Conservation (phyloP, 495 filamentous ascomycete genomes). For the Baudoinia panamericana region DNA sequence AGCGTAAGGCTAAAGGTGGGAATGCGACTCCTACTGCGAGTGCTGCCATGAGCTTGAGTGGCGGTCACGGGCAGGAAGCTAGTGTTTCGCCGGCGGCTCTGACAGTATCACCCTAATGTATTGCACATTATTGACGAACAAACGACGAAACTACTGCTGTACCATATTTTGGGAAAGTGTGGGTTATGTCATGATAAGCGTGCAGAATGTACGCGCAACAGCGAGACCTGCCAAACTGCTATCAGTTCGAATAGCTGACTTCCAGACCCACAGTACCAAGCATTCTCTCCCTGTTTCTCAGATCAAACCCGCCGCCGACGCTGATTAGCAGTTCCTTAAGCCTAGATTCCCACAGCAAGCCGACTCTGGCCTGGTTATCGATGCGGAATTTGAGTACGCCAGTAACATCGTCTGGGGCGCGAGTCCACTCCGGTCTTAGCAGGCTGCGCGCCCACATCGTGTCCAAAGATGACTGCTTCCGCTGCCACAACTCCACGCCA, state of each 20-base stretch:
- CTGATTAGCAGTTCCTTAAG: constrained; percentile 88
- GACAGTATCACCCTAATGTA: no score
- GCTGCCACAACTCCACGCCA: constrained; percentile 72
- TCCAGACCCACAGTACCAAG: constrained; percentile 72
- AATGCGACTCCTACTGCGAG: no score
- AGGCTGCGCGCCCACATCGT: constrained; percentile 30
- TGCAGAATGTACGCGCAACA: no score
- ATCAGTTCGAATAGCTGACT: constrained; percentile 85
- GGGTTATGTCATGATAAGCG: no score
- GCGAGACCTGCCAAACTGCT: no score
- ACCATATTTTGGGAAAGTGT: no score
- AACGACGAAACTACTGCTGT: no score
- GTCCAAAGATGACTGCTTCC: constrained; percentile 28
- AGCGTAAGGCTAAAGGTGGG: constrained; percentile 35
- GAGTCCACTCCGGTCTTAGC: constrained; percentile 24
- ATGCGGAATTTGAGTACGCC: constrained; percentile 85
- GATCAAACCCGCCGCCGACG: constrained; percentile 62
- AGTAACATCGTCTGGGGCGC: constrained; percentile 45
- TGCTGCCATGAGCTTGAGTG: no score
- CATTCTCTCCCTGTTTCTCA: constrained; percentile 55
- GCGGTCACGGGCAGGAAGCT: no score
- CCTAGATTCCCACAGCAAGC: constrained; percentile 84
- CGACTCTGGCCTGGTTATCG: constrained; percentile 71
- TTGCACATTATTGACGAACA: no score
- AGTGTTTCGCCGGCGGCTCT: no score